Base-by-base conservation (phyloP, 1,284 basidiomycete genomes). In the Sphaerobolus stellatus region DNA sequence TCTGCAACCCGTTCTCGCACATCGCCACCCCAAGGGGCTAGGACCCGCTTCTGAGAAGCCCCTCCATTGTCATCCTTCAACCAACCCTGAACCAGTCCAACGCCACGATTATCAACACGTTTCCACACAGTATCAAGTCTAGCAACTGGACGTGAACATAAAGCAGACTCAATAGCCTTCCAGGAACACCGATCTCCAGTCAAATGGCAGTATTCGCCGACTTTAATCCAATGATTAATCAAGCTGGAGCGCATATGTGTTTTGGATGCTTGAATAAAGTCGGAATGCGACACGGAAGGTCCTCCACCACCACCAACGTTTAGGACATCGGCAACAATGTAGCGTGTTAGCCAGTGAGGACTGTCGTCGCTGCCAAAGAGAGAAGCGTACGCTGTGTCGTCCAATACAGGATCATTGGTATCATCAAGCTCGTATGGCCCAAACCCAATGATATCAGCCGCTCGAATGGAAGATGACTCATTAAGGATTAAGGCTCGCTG, bases 321-420 rank as follows among this genome's bases (percentile, higher is more conserved):
- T 3, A 54, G 47, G 9, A 54, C 16, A 24, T 54, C 46, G 6
- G 34, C 3, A 2, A 92, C 68, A 7, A 92, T 71, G 9, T 86
- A 67, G 59, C 81, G 84, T 5, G 90, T 91, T 38, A 92, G 70
- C 88, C 88, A 92, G 64, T 92, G 86, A 2, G 88, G 87, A 34
- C 74, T 75, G 4, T 83, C 81, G 33, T 88, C 84, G 56, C 72
- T 84, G 5, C 89, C 88, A 59, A 87, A 81, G 34, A 90, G 77
- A 13, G 74, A 71, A 44, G 58, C 57, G 18, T 46, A 60, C 56
- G 54, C 48, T 38, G 50, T 28, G 41, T 54, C 50, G 14, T 50
- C 54, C 54, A 50, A 38, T 9, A 30, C 59, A 49, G 18, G 53
- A 48, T 18, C 45, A n/a, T 33, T 20, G 5, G 59, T 56, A 8